Base-by-base conservation (phyloP, 768 basidiomycete species). In the Terana coerulea region DNA sequence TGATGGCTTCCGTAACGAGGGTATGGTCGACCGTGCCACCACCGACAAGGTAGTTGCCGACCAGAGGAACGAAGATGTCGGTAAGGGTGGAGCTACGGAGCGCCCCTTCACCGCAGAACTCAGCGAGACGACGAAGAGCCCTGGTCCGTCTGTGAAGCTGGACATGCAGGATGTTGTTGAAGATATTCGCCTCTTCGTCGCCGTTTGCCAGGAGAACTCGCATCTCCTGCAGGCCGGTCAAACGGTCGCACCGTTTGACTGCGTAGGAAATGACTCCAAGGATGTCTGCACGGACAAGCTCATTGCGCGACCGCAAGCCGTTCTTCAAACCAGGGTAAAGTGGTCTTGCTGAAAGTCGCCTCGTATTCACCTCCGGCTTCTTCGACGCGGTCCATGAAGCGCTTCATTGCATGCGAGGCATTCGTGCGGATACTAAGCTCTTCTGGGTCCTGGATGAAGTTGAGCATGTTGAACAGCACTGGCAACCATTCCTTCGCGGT, bases 151-250 rank as follows among this genome's bases (percentile, higher is more conserved):
- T 83, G 66, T 98, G 95, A 2, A 87, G 71, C 68, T 99, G 97
- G 37, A 98, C 81, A 64, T 99, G 97, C 47, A 88, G 81, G 42
- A 98, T 83, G 67, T 99, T 99, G 74, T 86, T 86, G 79, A 99
- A 98, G 72, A 98, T 95, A 64, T 88, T 94, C 28, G 92, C 93
- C 67, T 99, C 95, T 43, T 89, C 86, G 63, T 98, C 94, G 1
- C 91, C 95, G 15, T 76, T 82, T 7, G 89, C 91, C 28, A 98
- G 76, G 6, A 98, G 69, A 10, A 83, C 76, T 21, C 72, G 80
- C 83, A 98, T 84, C 63, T 98, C 94, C 44, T 81, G 82, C 24
- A 98, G 68, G 2, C 78, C 66, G 0, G 70, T 62, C 26, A 94
- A 71, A 17, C 74, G 68, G 5, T 75, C 71, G 57, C 88, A 89